Evolutionary conservation across 768 basidiomycete species (phyloP), one percentile per base, ranked within the genome.

Genomic region (Calvatia gigantea): DNA sequence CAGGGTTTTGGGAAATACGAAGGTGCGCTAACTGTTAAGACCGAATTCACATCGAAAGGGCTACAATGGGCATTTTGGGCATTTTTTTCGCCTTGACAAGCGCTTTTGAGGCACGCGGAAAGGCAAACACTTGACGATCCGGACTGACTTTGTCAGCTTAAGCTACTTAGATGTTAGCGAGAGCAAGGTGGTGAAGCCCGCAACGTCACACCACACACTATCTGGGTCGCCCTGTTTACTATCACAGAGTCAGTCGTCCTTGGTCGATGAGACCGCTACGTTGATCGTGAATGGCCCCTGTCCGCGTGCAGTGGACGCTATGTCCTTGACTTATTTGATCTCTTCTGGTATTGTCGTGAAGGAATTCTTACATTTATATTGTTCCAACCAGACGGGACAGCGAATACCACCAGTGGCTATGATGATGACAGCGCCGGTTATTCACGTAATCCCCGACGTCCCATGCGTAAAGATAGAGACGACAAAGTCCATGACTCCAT

Each of bases 401-500:
- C n/a, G n/a, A n/a, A n/a, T 63, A 66, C 80, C 70, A 83, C 83
- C 64, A 65, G 73, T 67, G 75, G 74, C 68, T 82, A 74, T 72
- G 81, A 78, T 66, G 81, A 80, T 58, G 82, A 80, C 62, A 75
- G 74, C 63, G 70, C 68, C 60, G 54, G 46, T n/a, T 74, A 71
- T 61, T 67, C 68, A 57, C 72, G 72, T 61, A 70, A 71, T 59
- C 70, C 70, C 54, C 46, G 46, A 48, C 84, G 82, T 55, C 75
- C 74, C 53, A 63, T 75, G 45, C 85, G 86, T 62, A 87, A 87
- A 69, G 88, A 90, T 70, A 82, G 83, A 74, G 89, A 92, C 71
- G 91, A 91, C 75, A 91, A 93, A 73, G 83, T 89, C 39, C 92
- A 92, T 78, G 87, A 89, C 65, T 88, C 89, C 35, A 86, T 94